Conservation (phyloP, 2,329 filamentous ascomycete genomes). For the Apiospora rasikravindrae region DNA sequence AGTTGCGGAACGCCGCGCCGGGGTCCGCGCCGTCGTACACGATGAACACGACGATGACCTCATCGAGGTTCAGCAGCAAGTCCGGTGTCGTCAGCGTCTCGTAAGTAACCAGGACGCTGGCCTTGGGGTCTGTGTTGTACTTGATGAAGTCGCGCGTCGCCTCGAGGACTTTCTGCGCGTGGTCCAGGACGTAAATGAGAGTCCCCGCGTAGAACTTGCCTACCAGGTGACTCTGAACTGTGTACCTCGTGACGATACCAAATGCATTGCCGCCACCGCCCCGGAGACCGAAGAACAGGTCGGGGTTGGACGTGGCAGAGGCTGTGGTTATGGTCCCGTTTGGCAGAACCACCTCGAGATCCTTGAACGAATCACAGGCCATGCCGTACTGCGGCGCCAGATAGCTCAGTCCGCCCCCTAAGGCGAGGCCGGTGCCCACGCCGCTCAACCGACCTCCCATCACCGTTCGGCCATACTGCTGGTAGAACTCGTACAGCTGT, state of each 20-base stretch:
- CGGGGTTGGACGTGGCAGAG: constrained; percentile 29
- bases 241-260: constrained; percentile 31
- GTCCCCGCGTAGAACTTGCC: constrained; percentile 37
- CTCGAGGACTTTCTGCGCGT: constrained; percentile 34
- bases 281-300: constrained; percentile 36
- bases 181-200: constrained; percentile 34
- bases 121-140: constrained; percentile 42
- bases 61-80: constrained; percentile 37
- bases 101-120: constrained; percentile 40
- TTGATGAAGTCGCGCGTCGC: constrained; percentile 38
- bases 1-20: constrained; percentile 38
- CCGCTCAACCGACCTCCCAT: constrained; percentile 33
- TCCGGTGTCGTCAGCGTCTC: constrained; percentile 37
- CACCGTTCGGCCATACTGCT: constrained; percentile 31
- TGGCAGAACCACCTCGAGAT: constrained; percentile 36
- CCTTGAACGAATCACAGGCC: constrained; percentile 36
- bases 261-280: constrained; percentile 37
- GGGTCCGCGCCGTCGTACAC: constrained; percentile 41
- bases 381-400: constrained; percentile 36
- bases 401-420: constrained; percentile 36
- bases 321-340: constrained; percentile 33
- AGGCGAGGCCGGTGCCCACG: constrained; percentile 33
- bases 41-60: constrained; percentile 41
- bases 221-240: constrained; percentile 34
- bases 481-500: constrained; percentile 31